These are phyloP conservation scores for Penicillium parvum DNA, from an alignment of 495 filamentous ascomycete species.

Conservation along the genomic window DNA sequence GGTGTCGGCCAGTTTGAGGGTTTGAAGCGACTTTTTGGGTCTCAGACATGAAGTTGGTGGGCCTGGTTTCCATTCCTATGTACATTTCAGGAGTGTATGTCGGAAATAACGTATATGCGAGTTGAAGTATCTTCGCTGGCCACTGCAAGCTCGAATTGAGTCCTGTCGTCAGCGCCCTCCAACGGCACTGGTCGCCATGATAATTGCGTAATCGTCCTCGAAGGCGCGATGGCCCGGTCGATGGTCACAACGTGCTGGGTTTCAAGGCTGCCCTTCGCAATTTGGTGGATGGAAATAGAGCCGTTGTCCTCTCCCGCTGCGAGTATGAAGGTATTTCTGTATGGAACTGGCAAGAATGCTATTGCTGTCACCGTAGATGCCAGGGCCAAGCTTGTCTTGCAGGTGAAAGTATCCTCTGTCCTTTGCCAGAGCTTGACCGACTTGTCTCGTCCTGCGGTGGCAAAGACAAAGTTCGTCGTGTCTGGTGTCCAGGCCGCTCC, in stretches of 20 bases:
- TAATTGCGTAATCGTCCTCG: constrained; percentile 69
- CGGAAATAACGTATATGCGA: constrained; percentile 60
- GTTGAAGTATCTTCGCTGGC: constrained; percentile 81
- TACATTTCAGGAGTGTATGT: constrained; percentile 27
- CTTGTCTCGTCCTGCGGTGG: constrained; percentile 86
- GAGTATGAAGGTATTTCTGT: constrained; percentile 47
- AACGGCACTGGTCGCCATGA: constrained; percentile 62
- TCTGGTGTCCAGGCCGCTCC: constrained; percentile 74
- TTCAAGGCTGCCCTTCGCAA: constrained; percentile 41
- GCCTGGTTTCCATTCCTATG: too few species aligned
- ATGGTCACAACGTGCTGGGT: constrained; percentile 38
- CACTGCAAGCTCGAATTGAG: constrained; percentile 59
- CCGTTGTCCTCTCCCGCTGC: constrained; percentile 61
- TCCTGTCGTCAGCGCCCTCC: constrained; percentile 11
- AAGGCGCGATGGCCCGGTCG: constrained; percentile 51
- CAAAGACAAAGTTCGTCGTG: constrained; percentile 52
- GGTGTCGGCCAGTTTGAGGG: too few species aligned
- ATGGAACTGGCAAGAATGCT: constrained; percentile 50
- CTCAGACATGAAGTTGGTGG: background rate
- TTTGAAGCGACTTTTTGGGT: too few species aligned
- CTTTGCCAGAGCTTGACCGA: constrained; percentile 71
- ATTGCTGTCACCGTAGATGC: constrained; percentile 70
- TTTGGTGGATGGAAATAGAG: constrained; percentile 34
- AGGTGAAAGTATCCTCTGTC: constrained; percentile 35
- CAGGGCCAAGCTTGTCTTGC: constrained; percentile 50